These are phyloP conservation scores for Phytophthora multivora DNA, from an alignment of 352 stramenopile genomes.

Conservation along the genomic window DNA sequence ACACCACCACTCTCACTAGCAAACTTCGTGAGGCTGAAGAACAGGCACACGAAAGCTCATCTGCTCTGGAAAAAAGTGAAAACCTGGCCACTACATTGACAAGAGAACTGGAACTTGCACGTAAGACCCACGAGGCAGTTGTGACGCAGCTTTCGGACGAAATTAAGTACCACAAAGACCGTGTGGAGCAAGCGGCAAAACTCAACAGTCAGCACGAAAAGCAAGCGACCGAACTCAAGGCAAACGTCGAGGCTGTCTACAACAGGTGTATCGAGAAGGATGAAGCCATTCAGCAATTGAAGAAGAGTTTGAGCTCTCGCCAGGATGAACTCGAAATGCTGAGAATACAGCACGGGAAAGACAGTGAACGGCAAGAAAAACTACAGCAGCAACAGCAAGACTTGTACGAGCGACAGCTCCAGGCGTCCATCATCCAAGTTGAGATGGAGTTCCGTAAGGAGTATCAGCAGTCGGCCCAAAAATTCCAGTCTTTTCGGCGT, in stretches of 20 bases:
- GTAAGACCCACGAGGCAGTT: constrained; percentile 21
- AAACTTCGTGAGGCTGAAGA: constrained; percentile 26
- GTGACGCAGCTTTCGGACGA: constrained; percentile 28
- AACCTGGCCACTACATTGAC: constrained; percentile 1
- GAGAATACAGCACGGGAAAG: constrained; percentile 51
- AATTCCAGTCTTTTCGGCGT: constrained; percentile 50
- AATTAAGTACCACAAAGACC: constrained; percentile 39
- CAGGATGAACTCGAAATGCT: constrained; percentile 57
- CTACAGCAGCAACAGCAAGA: constrained; percentile 64
- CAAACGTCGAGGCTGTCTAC: constrained; percentile 45
- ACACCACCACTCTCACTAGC: background rate
- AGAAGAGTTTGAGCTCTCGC: constrained; percentile 44
- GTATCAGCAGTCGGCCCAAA: constrained; percentile 46
- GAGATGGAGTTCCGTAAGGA: constrained; percentile 81
- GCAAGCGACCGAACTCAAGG: constrained; percentile 52
- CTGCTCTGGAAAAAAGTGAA: constrained; percentile 23
- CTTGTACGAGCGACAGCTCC: constrained; percentile 58
- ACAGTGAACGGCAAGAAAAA: constrained; percentile 55
- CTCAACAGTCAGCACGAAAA: constrained; percentile 44
- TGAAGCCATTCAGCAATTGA: constrained; percentile 56
- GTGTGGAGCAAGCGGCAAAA: constrained; percentile 36
- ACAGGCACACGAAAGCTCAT: constrained; percentile 11
- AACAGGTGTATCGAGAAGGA: constrained; percentile 68
- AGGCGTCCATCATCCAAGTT: constrained; percentile 59
- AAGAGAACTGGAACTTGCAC: constrained; percentile 23